Percentiles rank a stretch among this genome's conserved stretches.
Conservation (phyloP, 805 yeast species). For the Schwanniomyces occidentalis region DNA sequence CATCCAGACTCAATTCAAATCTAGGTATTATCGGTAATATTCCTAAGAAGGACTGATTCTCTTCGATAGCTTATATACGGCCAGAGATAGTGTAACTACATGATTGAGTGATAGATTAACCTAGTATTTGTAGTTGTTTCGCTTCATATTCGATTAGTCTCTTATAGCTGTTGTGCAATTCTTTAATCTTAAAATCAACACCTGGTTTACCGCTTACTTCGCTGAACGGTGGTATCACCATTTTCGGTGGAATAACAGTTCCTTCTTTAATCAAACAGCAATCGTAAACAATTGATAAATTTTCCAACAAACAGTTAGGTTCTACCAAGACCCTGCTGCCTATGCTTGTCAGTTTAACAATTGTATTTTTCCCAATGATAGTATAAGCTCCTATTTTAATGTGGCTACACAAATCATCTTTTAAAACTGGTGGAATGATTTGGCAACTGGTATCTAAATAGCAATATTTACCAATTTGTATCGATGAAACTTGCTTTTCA, state of each 20-base stretch:
- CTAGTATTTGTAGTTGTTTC: conserved; percentile 21
- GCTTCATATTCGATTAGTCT: conserved; percentile 40
- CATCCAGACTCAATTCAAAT: conserved; percentile 3
- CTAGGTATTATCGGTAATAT: conserved; percentile 22
- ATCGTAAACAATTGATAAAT: conserved; percentile 46
- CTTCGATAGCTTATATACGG: not conserved
- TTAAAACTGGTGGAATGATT: conserved; percentile 25
- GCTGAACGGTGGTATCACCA: conserved; percentile 54
- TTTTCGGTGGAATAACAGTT: conserved; percentile 40
- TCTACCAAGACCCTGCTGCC: conserved; percentile 55
- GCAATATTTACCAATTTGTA: conserved; percentile 49
- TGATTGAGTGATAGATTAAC: conserved; percentile 7
- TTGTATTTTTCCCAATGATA: conserved; percentile 36
- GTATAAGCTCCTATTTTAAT: conserved; percentile 49
- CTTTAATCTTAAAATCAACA: conserved; percentile 21
- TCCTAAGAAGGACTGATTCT: conserved; percentile 21
- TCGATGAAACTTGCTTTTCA: conserved; percentile 20
- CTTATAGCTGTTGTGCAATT: conserved; percentile 32
- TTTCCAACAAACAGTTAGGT: conserved; percentile 33
- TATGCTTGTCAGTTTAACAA: conserved; percentile 36
- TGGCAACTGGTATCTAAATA: conserved; percentile 30
- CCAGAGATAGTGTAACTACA: too few species aligned
- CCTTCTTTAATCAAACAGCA: conserved; percentile 49
- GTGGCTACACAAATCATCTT: conserved; percentile 16
- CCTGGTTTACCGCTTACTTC: conserved; percentile 45